Percentiles rank a stretch among this genome's conserved stretches.
Conservation (phyloP, 495 filamentous ascomycete genomes). For the Penicillium cinerascens region DNA sequence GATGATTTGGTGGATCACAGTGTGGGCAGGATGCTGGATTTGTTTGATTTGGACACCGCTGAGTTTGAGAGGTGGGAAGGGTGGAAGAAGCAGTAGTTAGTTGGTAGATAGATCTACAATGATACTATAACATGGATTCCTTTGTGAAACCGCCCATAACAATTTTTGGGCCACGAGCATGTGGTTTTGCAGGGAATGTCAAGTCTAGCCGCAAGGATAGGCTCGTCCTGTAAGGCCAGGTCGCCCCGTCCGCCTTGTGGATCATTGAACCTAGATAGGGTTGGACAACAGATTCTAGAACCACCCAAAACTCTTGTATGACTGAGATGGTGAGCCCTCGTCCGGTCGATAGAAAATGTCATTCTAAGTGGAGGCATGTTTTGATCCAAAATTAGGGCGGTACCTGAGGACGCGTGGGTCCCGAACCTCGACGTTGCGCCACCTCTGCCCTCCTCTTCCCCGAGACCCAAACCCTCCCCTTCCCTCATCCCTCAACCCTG, state of each 20-base stretch:
- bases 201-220: not conserved
- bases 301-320: not conserved
- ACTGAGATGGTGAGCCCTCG: not conserved
- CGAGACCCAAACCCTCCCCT: not conserved
- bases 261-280: not conserved
- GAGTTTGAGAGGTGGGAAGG: not conserved
- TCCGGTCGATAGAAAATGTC: not conserved
- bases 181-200: not conserved
- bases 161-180: not conserved
- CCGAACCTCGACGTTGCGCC: not conserved
- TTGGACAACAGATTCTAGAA: not conserved
- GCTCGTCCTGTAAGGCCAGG: not conserved
- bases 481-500: not conserved
- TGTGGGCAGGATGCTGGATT: constrained; percentile 43
- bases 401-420: constrained; percentile 20
- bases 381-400: constrained; percentile 18
- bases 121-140: too few relatives aligned
- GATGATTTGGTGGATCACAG: constrained; percentile 43
- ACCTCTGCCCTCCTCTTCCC: constrained; percentile 1
- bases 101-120: too few relatives aligned
- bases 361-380: not conserved
- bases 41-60: not conserved
- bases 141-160: too few relatives aligned
- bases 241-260: not conserved
- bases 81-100: not conserved